These are phyloP conservation scores for Sphaerostilbella broomeana DNA, from an alignment of 2,329 filamentous ascomycete species.

Conservation along the genomic window DNA sequence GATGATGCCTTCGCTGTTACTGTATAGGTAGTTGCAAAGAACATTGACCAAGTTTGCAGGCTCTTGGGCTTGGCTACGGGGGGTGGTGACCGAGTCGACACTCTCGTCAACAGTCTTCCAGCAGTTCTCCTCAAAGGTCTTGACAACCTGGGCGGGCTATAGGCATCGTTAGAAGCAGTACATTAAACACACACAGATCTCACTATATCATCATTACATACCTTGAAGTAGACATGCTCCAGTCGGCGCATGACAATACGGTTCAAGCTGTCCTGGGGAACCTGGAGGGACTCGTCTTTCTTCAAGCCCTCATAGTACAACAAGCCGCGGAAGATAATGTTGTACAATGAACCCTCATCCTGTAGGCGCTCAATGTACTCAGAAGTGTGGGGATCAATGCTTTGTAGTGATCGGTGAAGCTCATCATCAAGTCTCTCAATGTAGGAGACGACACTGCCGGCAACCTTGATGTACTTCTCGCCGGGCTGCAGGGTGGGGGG, in stretches of 20 bases:
- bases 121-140: slow-evolving; percentile 87
- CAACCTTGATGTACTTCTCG: slow-evolving; percentile 81
- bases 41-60: slow-evolving; percentile 71
- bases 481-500: slow-evolving; percentile 64
- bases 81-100: slow-evolving; percentile 74
- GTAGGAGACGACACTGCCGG: slow-evolving; percentile 90
- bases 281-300: slow-evolving; percentile 62
- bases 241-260: slow-evolving; percentile 87
- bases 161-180: slow-evolving; percentile 13
- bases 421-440: slow-evolving; percentile 95
- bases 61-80: slow-evolving; percentile 61
- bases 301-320: slow-evolving; percentile 81
- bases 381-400: slow-evolving; percentile 95
- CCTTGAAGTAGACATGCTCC: slow-evolving; percentile 99
- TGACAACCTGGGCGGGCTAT: slow-evolving; percentile 80
- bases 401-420: slow-evolving; percentile 92
- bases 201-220: slow-evolving; percentile 27
- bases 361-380: slow-evolving; percentile 95
- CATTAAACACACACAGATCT: background rate
- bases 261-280: slow-evolving; percentile 82
- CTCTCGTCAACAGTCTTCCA: slow-evolving; percentile 72
- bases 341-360: slow-evolving; percentile 87
- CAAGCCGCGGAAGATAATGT: slow-evolving; percentile 79
- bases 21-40: slow-evolving; percentile 92
- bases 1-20: slow-evolving; percentile 90